phyloP scores from a whole-genome alignment of 495 filamentous ascomycete species.

The Peziza echinospora region DNA sequence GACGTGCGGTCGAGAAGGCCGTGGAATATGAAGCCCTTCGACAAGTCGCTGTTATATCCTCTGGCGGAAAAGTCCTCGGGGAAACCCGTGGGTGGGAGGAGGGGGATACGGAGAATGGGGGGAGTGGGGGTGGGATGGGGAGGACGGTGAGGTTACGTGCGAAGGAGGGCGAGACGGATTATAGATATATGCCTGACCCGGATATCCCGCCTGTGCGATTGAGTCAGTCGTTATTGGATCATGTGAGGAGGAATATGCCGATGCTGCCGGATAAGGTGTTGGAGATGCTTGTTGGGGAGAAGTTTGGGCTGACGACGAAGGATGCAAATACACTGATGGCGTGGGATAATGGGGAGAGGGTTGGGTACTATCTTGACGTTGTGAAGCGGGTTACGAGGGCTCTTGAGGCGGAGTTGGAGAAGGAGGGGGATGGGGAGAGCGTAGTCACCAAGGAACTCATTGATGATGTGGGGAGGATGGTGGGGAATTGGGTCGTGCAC shows the following conservation, averaged over 20 bases:
- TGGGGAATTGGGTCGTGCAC: neutral
- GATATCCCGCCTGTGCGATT: conserved; percentile 68
- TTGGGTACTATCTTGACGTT: conserved; percentile 61
- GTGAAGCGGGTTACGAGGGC: conserved; percentile 39
- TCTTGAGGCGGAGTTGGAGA: conserved; percentile 22
- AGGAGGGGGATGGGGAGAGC: neutral
- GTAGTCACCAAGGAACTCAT: neutral
- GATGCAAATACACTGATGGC: conserved; percentile 66
- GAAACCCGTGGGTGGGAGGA: conserved; percentile 91
- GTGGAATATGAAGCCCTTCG: conserved; percentile 75
- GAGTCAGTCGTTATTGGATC: conserved; percentile 40
- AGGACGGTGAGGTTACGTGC: conserved; percentile 57
- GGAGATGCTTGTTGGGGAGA: conserved; percentile 28
- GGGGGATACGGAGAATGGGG: too few species aligned
- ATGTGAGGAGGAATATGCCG: conserved; percentile 39
- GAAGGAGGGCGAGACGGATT: conserved; percentile 94
- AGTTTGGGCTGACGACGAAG: conserved; percentile 49
- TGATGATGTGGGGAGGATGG: neutral
- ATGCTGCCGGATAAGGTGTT: conserved; percentile 48
- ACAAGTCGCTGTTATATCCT: conserved; percentile 62
- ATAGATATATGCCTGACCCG: conserved; percentile 95
- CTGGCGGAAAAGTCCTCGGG: conserved; percentile 53
- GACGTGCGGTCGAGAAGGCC: conserved; percentile 86
- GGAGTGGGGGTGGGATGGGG: conserved; percentile 39
- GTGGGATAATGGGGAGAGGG: conserved; percentile 55